phyloP scores from a whole-genome alignment of 169 alveolate species.

The Cryptosporidium tyzzeri region DNA sequence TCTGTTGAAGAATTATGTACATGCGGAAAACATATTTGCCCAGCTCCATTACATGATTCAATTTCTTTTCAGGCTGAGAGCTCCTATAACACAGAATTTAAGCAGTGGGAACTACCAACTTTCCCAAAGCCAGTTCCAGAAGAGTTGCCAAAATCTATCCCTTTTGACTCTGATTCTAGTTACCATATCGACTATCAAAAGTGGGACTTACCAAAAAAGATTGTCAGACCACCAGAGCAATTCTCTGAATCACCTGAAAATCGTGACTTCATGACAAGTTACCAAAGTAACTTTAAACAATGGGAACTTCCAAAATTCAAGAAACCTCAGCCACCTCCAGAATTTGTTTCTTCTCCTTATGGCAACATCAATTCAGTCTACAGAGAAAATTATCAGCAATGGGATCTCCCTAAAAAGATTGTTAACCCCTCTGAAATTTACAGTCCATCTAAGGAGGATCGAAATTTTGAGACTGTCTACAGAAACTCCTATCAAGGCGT shows the following conservation, averaged over 20 bases:
- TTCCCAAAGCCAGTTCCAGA: constrained; percentile 37
- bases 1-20: constrained; percentile 68
- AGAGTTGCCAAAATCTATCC: constrained; percentile 47
- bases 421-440: constrained; percentile 37
- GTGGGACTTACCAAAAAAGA: constrained; percentile 56
- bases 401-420: constrained; percentile 29
- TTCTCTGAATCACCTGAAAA: constrained; percentile 54
- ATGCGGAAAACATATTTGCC: constrained; percentile 63
- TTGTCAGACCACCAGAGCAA: constrained; percentile 26
- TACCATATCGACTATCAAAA: constrained; percentile 42
- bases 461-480: constrained; percentile 59
- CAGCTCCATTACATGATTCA: constrained; percentile 37
- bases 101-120: constrained; percentile 65
- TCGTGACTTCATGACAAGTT: constrained; percentile 66
- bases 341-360: constrained; percentile 9
- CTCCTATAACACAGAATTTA: constrained; percentile 62
- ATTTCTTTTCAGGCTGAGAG: constrained; percentile 51
- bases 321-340: constrained; percentile 22
- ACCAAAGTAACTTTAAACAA: constrained; percentile 43
- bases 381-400: constrained; percentile 51
- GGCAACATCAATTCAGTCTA: constrained; percentile 33
- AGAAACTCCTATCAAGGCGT: constrained; percentile 49
- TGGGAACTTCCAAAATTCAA: constrained; percentile 61
- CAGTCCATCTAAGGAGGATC: constrained; percentile 54
- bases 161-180: constrained; percentile 47